Evolutionary conservation across 140 eudicot species (phyloP), one percentile per base, ranked within the genome.

Genomic region (Oenanthe javanica): DNA sequence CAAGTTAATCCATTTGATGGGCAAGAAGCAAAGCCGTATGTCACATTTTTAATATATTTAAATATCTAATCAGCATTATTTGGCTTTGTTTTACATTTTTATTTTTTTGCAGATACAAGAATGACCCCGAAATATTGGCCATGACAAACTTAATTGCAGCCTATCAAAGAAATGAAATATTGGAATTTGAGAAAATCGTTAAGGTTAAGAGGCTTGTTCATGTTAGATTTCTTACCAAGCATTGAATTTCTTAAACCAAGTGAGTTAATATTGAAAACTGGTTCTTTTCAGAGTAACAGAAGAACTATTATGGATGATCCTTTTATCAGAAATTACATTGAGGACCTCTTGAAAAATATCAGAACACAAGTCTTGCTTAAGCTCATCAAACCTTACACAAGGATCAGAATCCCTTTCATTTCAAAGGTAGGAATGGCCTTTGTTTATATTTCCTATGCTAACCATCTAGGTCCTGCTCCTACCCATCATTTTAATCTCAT

Each of bases 11-110:
- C 99, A 42, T 96, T 96, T 82, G 99, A 96, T 57, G 99, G 98
- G 75, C 99, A 93, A 84, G 99, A 96, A 75, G 99, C 99, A 72
- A 96, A 96, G 83, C 99, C 98, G 99, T 96, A 90, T 69, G 99
- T 80, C 50, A 15, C 14, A 43, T 42, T 73, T 45, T 73, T 10
- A 12, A 45, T 73, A 8, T 7, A 21, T 11, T 38, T 73, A 73
- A 42, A 18, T 14, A 21, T 11, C 55, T 73, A 73, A 42, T 73
- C 52, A 9, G 36, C 55, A 45, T 73, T 40, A 73, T 73, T 0
- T 1, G 7, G 8, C 77, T 77, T 48, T 81, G 52, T 59, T 45
- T 85, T 50, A 48, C 69, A 47, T 49, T 54, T 43, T 76, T 18
- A 55, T 25, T 25, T 27, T 52, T n/a, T 81, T 84, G 79, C 88